These are phyloP conservation scores for Ustilago loliicola DNA, from an alignment of 1,284 basidiomycete genomes.

Conservation along the genomic window DNA sequence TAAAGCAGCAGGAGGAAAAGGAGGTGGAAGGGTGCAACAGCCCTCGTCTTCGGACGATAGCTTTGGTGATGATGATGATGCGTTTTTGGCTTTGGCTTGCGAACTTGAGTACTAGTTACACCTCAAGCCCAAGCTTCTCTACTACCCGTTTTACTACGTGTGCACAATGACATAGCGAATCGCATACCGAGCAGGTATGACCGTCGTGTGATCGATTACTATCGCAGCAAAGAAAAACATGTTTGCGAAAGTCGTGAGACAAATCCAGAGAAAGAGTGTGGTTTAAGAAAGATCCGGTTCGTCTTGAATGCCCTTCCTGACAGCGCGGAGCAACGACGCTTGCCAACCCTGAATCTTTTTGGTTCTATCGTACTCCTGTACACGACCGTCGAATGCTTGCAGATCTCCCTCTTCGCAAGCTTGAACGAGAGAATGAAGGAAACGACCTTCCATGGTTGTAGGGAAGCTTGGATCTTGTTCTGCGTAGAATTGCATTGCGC, in stretches of 20 bases:
- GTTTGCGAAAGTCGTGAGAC: neutral
- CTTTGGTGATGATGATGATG: constrained; percentile 48
- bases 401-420: constrained; percentile 66
- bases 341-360: constrained; percentile 68
- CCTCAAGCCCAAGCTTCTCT: no score
- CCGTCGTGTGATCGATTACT: neutral
- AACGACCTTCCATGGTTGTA: constrained; percentile 67
- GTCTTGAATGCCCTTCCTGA: constrained; percentile 65
- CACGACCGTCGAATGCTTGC: constrained; percentile 58
- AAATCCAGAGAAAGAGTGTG: neutral
- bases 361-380: constrained; percentile 68
- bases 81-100: constrained; percentile 40
- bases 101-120: constrained; percentile 41
- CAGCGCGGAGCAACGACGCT: constrained; percentile 60
- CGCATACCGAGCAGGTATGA: no score
- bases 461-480: constrained; percentile 67
- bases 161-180: no score
- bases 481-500: constrained; percentile 69
- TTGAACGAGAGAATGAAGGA: constrained; percentile 66
- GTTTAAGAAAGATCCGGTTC: constrained; percentile 67
- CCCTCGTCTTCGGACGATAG: constrained; percentile 45
- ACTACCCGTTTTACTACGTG: neutral
- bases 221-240: neutral
- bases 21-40: neutral
- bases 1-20: constrained; percentile 1